Evolutionary conservation across 345 rosid genomes (phyloP).

Genomic region (Salix udensis): DNA sequence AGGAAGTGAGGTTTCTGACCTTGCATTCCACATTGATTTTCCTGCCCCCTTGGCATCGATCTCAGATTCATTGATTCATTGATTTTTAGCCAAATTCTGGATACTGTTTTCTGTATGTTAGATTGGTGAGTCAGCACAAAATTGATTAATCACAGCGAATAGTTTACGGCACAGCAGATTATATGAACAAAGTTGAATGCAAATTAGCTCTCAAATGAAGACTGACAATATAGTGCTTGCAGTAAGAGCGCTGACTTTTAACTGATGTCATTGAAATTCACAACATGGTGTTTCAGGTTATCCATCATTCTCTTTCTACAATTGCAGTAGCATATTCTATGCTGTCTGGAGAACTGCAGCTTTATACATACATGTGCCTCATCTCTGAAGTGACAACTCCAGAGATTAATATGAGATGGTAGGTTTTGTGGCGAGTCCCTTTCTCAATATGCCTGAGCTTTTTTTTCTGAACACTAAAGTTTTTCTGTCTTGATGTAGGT

Average conservation of each 20-base stretch:
- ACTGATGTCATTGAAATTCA: conserved; percentile 2
- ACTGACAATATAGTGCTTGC: not conserved
- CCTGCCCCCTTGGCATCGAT: not conserved
- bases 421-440: not conserved
- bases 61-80: not conserved
- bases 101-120: not conserved
- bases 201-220: not conserved
- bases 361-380: conserved; percentile 34
- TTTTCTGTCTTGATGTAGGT: conserved; percentile 11
- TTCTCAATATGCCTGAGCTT: not conserved
- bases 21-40: not conserved
- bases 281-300: conserved; percentile 18
- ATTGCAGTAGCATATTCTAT: conserved; percentile 30
- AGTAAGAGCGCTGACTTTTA: not conserved
- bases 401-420: conserved; percentile 34
- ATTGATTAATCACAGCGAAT: not conserved
- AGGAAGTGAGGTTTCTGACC: not conserved
- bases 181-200: not conserved
- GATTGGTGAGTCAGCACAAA: not conserved
- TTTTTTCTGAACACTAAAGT: not conserved
- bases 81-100: not conserved
- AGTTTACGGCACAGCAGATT: not conserved
- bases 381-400: conserved; percentile 34
- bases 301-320: conserved; percentile 33
- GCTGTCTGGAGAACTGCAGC: conserved; percentile 33